Evolutionary conservation across 441 rosid genomes (phyloP).

Genomic region (Eutrema salsugineum): DNA sequence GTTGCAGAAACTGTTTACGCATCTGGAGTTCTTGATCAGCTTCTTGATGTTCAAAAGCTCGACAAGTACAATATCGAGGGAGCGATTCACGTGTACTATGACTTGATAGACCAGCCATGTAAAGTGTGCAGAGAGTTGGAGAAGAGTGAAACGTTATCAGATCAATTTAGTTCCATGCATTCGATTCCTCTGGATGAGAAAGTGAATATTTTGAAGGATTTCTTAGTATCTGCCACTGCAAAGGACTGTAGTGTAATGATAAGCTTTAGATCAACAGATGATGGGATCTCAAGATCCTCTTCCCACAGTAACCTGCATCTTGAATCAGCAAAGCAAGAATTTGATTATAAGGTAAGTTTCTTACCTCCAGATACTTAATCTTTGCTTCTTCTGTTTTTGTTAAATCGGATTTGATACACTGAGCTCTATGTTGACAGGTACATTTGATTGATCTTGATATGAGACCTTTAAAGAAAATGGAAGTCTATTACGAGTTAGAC

Average conservation of each 20-base stretch:
- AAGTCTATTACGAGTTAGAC: slow-evolving; percentile 59
- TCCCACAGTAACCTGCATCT: slow-evolving; percentile 41
- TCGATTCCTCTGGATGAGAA: slow-evolving; percentile 59
- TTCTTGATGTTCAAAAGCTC: slow-evolving; percentile 76
- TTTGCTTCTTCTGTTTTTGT: neutral
- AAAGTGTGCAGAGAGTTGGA: slow-evolving; percentile 46
- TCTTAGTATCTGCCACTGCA: slow-evolving; percentile 74
- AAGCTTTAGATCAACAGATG: slow-evolving; percentile 57
- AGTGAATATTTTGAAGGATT: slow-evolving; percentile 69
- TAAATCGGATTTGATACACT: neutral
- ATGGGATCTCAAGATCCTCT: slow-evolving; percentile 40
- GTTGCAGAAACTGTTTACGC: slow-evolving; percentile 53
- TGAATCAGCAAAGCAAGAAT: slow-evolving; percentile 62
- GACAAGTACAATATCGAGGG: slow-evolving; percentile 81
- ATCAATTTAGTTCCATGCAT: slow-evolving; percentile 49
- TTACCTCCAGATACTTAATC: neutral
- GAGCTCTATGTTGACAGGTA: slow-evolving; percentile 37
- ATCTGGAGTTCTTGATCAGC: slow-evolving; percentile 64
- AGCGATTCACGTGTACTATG: slow-evolving; percentile 83
- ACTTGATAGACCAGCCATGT: slow-evolving; percentile 64
- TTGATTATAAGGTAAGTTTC: slow-evolving; percentile 65
- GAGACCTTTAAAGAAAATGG: slow-evolving; percentile 83
- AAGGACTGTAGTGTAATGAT: slow-evolving; percentile 92
- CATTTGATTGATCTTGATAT: slow-evolving; percentile 86
- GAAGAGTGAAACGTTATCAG: neutral